Percentiles rank a stretch among this genome's conserved stretches.
phyloP scores from a whole-genome alignment of 2,329 filamentous ascomycete species.

The Delphinella strobiligena region DNA sequence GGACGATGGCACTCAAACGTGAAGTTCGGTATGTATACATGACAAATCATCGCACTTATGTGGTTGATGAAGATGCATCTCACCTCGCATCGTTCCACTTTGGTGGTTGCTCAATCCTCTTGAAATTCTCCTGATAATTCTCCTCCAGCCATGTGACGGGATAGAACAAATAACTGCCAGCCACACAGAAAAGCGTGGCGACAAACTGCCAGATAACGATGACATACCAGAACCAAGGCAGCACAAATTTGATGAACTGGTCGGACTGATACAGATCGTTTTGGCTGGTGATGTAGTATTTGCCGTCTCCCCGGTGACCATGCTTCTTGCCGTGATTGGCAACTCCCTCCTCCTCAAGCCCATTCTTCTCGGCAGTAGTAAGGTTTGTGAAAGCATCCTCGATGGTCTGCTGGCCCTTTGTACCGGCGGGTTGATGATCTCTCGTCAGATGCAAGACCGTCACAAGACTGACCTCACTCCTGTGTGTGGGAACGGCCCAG shows the following conservation, averaged over 20 bases:
- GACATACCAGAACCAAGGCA: slow-evolving; percentile 42
- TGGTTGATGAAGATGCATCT: not conserved
- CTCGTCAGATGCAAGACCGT: slow-evolving; percentile 19
- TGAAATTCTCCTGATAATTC: slow-evolving; percentile 10
- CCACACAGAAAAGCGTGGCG: slow-evolving; percentile 51
- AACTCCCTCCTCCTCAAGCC: not conserved
- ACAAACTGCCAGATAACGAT: slow-evolving; percentile 53
- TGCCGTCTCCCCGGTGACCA: slow-evolving; percentile 15
- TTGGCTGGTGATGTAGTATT: slow-evolving; percentile 64
- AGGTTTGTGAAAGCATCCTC: no score
- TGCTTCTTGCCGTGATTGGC: slow-evolving; percentile 9
- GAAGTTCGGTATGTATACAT: no score
- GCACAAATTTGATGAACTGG: slow-evolving; percentile 62
- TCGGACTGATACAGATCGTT: slow-evolving; percentile 72
- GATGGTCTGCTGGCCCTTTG: slow-evolving; percentile 7
- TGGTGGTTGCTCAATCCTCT: slow-evolving; percentile 5
- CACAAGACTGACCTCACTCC: slow-evolving; percentile 32
- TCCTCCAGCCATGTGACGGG: slow-evolving; percentile 42
- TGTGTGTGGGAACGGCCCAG: slow-evolving; percentile 67
- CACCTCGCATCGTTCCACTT: slow-evolving; percentile 10
- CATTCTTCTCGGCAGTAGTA: not conserved
- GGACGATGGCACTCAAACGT: no score
- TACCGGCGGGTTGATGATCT: slow-evolving; percentile 8
- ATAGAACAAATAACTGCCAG: slow-evolving; percentile 41
- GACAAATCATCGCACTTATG: no score